These are phyloP conservation scores for Epichloe typhina DNA, from an alignment of 2,329 filamentous ascomycete genomes.

Conservation along the genomic window DNA sequence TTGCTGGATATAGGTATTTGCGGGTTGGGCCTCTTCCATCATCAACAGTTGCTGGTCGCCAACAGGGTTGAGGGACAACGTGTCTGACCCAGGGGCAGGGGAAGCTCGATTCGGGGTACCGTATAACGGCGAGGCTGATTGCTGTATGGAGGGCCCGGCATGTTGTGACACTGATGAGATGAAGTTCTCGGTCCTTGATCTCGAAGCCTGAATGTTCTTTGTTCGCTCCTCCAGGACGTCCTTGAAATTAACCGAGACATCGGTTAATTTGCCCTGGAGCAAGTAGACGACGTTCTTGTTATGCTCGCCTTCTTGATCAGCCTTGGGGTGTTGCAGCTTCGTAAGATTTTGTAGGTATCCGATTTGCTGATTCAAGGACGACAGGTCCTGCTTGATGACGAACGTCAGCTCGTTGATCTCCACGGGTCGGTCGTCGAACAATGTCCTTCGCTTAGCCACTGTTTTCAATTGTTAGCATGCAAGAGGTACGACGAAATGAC, in stretches of 20 bases:
- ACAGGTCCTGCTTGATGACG: slow-evolving; percentile 94
- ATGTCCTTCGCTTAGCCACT: slow-evolving; percentile 91
- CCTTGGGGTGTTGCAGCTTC: slow-evolving; percentile 59
- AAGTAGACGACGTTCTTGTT: slow-evolving; percentile 95
- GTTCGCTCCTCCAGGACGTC: slow-evolving; percentile 92
- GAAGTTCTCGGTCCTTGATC: slow-evolving; percentile 90
- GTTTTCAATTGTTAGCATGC: not conserved
- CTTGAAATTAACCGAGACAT: slow-evolving; percentile 92
- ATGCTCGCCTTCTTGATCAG: slow-evolving; percentile 81
- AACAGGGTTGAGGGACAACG: slow-evolving; percentile 70
- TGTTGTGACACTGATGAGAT: slow-evolving; percentile 79
- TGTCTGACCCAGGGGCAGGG: slow-evolving; percentile 55
- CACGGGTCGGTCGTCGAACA: slow-evolving; percentile 92
- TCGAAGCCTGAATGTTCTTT: slow-evolving; percentile 92
- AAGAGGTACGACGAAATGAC: not conserved
- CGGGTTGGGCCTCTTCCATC: slow-evolving; percentile 79
- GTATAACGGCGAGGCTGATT: slow-evolving; percentile 78
- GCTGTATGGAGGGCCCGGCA: slow-evolving; percentile 52
- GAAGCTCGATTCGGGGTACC: slow-evolving; percentile 58
- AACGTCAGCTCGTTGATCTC: slow-evolving; percentile 96
- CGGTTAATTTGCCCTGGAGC: slow-evolving; percentile 79
- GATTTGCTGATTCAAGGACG: slow-evolving; percentile 73
- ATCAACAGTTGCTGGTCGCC: slow-evolving; percentile 78
- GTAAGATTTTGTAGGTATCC: slow-evolving; percentile 67
- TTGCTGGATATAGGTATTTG: slow-evolving; percentile 84